A percentile compares a stretch with the other conserved stretches of the same genome.
Conservation (phyloP, 306 rosid genomes). For the Cicer pinnatifidum region DNA sequence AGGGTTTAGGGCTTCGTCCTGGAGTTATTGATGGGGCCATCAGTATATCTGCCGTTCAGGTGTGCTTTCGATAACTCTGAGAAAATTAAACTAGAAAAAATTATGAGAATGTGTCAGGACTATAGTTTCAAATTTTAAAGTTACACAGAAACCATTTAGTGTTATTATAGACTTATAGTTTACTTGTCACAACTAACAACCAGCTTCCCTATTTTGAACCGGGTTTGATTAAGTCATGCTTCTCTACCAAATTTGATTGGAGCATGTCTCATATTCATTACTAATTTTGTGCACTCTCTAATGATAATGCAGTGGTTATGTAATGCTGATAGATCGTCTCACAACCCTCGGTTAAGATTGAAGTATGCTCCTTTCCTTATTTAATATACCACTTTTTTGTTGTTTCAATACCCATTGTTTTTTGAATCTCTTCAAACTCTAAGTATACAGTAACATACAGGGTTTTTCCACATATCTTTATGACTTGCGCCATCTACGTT, state of each 20-base stretch:
- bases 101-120: neutral
- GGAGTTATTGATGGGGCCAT: conserved; percentile 93
- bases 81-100: neutral
- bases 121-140: neutral
- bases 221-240: conserved; percentile 6
- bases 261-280: conserved; percentile 26
- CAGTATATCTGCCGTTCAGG: conserved; percentile 97
- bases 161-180: neutral
- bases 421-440: conserved; percentile 19
- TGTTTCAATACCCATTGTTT: neutral
- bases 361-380: conserved; percentile 63
- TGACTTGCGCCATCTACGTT: neutral
- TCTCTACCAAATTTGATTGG: neutral
- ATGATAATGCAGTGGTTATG: conserved; percentile 85
- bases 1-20: conserved; percentile 93
- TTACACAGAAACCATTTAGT: neutral
- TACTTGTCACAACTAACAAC: neutral
- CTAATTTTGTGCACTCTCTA: conserved; percentile 28
- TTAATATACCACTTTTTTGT: conserved; percentile 4
- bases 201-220: neutral
- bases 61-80: conserved; percentile 42
- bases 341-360: conserved; percentile 78
- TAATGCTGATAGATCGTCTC: conserved; percentile 93
- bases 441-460: neutral
- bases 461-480: neutral